phyloP scores from a whole-genome alignment of 2,329 filamentous ascomycete species.

The Ceratocystis harringtonii region DNA sequence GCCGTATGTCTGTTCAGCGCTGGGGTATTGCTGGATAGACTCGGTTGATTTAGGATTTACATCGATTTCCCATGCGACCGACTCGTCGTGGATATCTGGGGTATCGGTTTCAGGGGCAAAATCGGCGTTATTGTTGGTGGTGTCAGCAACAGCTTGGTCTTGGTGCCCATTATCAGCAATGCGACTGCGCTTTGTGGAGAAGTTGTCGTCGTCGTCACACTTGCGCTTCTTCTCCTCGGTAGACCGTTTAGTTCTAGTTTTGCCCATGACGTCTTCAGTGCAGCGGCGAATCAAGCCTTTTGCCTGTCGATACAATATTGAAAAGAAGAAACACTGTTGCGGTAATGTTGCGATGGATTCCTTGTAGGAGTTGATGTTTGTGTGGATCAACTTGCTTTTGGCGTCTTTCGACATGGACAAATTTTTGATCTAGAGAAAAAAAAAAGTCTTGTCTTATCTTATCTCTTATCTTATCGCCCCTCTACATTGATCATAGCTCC shows the following conservation, averaged over 20 bases:
- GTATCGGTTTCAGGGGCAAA: not conserved
- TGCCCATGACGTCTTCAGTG: constrained; percentile 26
- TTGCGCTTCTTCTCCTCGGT: constrained; percentile 30
- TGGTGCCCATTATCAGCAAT: constrained; percentile 18
- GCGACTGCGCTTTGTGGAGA: constrained; percentile 20
- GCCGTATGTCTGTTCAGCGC: constrained; percentile 20
- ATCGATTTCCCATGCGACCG: constrained; percentile 12
- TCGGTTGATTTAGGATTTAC: constrained; percentile 6
- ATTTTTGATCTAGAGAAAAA: not conserved
- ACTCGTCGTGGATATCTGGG: constrained; percentile 1
- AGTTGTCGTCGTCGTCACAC: constrained; percentile 22
- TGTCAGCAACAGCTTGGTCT: constrained; percentile 8
- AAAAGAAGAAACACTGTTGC: not conserved
- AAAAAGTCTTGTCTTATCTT: constrained; percentile 18
- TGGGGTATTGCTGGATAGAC: constrained; percentile 11
- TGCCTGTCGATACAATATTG: not conserved
- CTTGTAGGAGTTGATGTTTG: not conserved
- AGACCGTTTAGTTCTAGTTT: constrained; percentile 31
- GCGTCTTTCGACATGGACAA: constrained; percentile 4
- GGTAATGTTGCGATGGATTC: not conserved
- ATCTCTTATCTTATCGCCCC: constrained; percentile 20
- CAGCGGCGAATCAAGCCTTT: not conserved
- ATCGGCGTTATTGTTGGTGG: constrained; percentile 2
- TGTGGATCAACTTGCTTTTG: not conserved
- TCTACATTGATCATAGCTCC: not conserved